A percentile compares a stretch with the other conserved stretches of the same genome.
Evolutionary conservation across 2,329 filamentous ascomycete genomes (phyloP).

Genomic region (Knoxdaviesia proteae): DNA sequence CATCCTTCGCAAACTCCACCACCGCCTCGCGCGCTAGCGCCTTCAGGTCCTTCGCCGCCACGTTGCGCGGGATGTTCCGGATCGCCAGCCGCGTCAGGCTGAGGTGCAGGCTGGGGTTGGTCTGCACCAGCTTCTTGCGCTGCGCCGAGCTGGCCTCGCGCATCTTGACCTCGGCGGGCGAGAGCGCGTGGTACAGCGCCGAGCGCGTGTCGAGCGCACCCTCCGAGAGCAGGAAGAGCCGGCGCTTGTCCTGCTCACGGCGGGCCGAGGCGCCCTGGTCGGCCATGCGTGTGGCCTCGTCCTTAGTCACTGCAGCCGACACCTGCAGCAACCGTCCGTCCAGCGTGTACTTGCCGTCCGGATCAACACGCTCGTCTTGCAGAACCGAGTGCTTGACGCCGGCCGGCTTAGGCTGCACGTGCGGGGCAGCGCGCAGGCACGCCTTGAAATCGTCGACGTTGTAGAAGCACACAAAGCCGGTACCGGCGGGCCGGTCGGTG

Average conservation of each 20-base stretch:
- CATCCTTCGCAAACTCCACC: constrained; percentile 81
- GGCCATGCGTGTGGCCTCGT: constrained; percentile 56
- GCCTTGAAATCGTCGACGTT: constrained; percentile 51
- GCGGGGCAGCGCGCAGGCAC: constrained; percentile 60
- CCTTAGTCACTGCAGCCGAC: constrained; percentile 64
- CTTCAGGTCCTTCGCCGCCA: constrained; percentile 77
- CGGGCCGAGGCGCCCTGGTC: constrained; percentile 42
- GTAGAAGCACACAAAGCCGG: constrained; percentile 88
- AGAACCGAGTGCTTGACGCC: constrained; percentile 57
- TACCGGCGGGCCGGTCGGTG: constrained; percentile 74
- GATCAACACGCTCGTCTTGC: constrained; percentile 67
- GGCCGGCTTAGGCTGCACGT: constrained; percentile 16
- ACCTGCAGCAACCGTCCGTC: constrained; percentile 76
- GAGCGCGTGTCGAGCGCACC: constrained; percentile 64
- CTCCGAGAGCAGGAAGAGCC: constrained; percentile 72
- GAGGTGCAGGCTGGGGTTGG: constrained; percentile 73
- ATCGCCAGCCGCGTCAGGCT: constrained; percentile 78
- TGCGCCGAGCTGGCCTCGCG: constrained; percentile 73
- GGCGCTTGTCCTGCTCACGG: constrained; percentile 69
- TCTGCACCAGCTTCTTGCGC: constrained; percentile 74
- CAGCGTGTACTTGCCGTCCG: constrained; percentile 69
- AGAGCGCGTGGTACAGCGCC: constrained; percentile 54
- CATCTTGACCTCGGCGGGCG: constrained; percentile 66
- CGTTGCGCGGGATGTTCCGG: constrained; percentile 69
- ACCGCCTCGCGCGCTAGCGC: constrained; percentile 78